Evolutionary conservation across 495 filamentous ascomycete genomes (phyloP), one percentile per base, ranked within the genome.

Genomic region (Penicillium diatomitis): DNA sequence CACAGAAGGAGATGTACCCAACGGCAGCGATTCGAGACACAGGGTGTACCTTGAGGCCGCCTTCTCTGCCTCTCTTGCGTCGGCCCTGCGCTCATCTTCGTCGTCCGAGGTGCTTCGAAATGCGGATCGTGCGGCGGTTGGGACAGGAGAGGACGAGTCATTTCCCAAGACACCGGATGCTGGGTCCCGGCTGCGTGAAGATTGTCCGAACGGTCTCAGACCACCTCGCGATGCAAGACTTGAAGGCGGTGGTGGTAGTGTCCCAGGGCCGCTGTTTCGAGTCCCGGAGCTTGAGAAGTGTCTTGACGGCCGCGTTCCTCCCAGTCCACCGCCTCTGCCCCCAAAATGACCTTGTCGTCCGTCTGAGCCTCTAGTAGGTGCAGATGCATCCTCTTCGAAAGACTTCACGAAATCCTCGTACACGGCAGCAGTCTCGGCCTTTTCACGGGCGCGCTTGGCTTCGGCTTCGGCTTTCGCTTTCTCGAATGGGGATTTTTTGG

Each of bases 381-480:
- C 61, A 8, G 71, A 70, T 4, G 77, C 73, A 35, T 88, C 88
- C 60, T 86, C 82, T 36, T 87, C 87, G 54, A 96, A 95, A 28
- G 83, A 88, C 59, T 92, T 91, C 50, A 92, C 82, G 61, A 95
- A 96, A 53, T 91, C 87, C 50, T 94, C 82, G 61, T 88, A 87
- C 9, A 88, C 91, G 6, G 90, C 91, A 33, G 86, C 88, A 12
- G 87, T 95, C 65, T 96, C 91, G 50, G 84, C 87, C 62, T 85
- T 85, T 66, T 95, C 91, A 48, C 88, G 78, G 55, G 80, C 77
- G 33, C 87, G 84, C 67, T 96, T 97, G 10, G 88, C 91, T 72
- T 96, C 88, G 32, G 87, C 90, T 62, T 95, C 90, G 36, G 87
- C 87, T 70, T 90, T 92, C 56, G 92, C 87, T 47, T 85, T 84